Percentiles rank a stretch among this genome's conserved stretches.
phyloP scores from a whole-genome alignment of 2,329 filamentous ascomycete species.

The Oidium heveae region DNA sequence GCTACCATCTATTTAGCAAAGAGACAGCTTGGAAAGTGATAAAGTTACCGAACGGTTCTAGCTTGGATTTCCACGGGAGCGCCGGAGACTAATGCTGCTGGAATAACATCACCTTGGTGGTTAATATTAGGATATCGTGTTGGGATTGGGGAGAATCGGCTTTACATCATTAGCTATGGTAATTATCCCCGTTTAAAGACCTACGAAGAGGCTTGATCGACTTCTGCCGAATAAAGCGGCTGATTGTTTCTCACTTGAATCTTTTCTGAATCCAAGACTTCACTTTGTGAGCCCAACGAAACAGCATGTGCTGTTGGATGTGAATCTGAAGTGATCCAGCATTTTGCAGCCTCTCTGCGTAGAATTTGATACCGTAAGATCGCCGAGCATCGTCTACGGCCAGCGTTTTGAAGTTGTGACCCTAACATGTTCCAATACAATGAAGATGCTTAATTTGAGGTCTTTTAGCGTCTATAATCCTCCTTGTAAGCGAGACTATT shows the following conservation, averaged over 20 bases:
- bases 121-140: conserved; percentile 77
- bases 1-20: conserved; percentile 21
- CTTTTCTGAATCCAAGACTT: not conserved
- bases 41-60: conserved; percentile 61
- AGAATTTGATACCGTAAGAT: too few species aligned
- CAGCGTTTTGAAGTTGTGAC: too few species aligned
- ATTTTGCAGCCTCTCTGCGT: too few species aligned
- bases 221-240: conserved; percentile 55
- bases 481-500: too few species aligned
- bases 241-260: conserved; percentile 21
- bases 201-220: conserved; percentile 83
- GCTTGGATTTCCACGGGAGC: conserved; percentile 86
- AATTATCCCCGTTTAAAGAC: conserved; percentile 12
- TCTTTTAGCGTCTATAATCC: too few species aligned
- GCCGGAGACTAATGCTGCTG: conserved; percentile 71
- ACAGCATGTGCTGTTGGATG: too few species aligned
- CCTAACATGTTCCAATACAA: too few species aligned
- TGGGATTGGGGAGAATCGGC: conserved; percentile 74
- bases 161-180: conserved; percentile 17
- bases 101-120: conserved; percentile 47
- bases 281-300: too few species aligned
- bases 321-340: too few species aligned
- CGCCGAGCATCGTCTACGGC: too few species aligned
- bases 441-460: too few species aligned
- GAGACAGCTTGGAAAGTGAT: not conserved